Base-by-base conservation (phyloP, 164 flowering plant species). In the Chimonanthus praecox region DNA sequence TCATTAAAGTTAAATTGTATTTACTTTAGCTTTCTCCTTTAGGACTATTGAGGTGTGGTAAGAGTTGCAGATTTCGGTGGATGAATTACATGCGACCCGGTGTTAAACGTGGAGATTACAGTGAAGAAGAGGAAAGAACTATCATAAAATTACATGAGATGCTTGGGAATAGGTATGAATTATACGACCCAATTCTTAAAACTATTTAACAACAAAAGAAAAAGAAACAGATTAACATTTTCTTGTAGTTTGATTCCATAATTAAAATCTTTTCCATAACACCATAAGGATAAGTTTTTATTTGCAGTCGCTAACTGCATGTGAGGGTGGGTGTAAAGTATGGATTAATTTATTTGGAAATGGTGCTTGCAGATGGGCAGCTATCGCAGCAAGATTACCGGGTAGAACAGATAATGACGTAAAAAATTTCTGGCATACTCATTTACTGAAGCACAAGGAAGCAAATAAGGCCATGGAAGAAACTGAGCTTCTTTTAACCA, bases 51-150 rank as follows among this genome's bases (percentile, higher is more conserved):
- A 83, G 91, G 75, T 88, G 91, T 73, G 91, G 91, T 47, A 88
- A 88, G 83, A 87, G 90, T 71, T 87, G 90, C 82, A 78, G 90
- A 60, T 81, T 87, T 6, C 73, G 90, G 10, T 87, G 92, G 92
- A 81, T 79, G 20, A 88, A 88, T 74, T 88, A 88, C 84, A 68
- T 88, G 65, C 74, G 87, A 68, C 92, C 92, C 0, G 92, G 87
- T 62, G 84, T 88, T 60, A 88, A 87, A 64, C 73, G 88, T 48
- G 92, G 92, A 1, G 85, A 88, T 68, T 88, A 84, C 70, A 85
- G 74, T 69, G 75, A 61, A 48, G 87, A 87, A 78, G 92, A 88
- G 77, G 92, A 88, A 47, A 87, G 87, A 3, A 81, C 85, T 0
- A 85, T 88, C 68, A 84, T 87, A 75, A 67, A 79, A 1, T 69